Evolutionary conservation across 768 basidiomycete genomes (phyloP).

Genomic region (Lactifluus volemus): DNA sequence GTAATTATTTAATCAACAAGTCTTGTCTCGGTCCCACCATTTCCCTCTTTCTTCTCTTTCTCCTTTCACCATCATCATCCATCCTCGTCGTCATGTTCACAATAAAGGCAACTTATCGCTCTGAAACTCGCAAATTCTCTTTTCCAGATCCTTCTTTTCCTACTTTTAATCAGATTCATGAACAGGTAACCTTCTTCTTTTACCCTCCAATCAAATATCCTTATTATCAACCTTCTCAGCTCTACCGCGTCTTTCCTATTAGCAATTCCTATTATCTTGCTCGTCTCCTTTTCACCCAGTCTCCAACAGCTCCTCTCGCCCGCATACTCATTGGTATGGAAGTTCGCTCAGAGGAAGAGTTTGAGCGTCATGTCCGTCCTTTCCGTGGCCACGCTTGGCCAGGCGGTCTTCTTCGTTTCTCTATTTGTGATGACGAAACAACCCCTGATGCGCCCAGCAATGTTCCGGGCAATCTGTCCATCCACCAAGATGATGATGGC

Average conservation of each 20-base stretch:
- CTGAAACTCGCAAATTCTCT: constrained; percentile 59
- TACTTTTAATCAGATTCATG: constrained; percentile 48
- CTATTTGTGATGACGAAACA: constrained; percentile 48
- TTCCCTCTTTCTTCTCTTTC: neutral
- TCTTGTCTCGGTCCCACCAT: neutral
- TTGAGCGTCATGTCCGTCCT: constrained; percentile 39
- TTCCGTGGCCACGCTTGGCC: constrained; percentile 46
- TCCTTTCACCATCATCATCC: constrained; percentile 25
- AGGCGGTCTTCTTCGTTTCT: constrained; percentile 54
- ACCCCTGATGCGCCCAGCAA: constrained; percentile 11
- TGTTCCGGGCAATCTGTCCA: neutral
- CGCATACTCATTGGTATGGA: constrained; percentile 57
- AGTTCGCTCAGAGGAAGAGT: constrained; percentile 51
- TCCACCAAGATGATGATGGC: neutral
- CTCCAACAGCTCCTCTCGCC: constrained; percentile 38
- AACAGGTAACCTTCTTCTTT: constrained; percentile 38
- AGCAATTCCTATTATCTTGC: constrained; percentile 52
- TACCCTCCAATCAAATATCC: neutral
- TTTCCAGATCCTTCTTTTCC: constrained; percentile 54
- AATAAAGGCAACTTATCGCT: constrained; percentile 68
- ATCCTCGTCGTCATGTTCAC: constrained; percentile 43
- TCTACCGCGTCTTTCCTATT: constrained; percentile 62
- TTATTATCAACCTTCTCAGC: constrained; percentile 32
- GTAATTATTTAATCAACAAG: neutral
- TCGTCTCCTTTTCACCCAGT: constrained; percentile 59